phyloP scores from a whole-genome alignment of 2,329 filamentous ascomycete genomes.

The Iodosphaeria phyllophila region DNA sequence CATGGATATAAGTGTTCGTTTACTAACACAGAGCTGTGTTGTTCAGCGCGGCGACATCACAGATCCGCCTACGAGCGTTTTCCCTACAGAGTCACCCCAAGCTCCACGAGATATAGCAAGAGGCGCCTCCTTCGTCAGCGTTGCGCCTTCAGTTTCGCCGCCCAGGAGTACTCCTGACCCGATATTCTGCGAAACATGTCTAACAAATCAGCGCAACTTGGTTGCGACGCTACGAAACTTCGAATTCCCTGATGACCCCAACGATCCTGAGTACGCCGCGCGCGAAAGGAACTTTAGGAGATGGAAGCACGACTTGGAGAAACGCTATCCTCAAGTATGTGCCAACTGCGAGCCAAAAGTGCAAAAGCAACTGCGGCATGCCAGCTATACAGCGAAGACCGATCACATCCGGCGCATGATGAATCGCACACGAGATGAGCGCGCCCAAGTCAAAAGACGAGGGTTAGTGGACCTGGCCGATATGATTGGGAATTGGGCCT shows the following conservation, averaged over 20 bases:
- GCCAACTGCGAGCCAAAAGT: slow-evolving; percentile 60
- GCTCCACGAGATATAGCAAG: no score
- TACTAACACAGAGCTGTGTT: slow-evolving; percentile 5
- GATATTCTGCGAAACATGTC: slow-evolving; percentile 56
- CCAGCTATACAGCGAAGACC: slow-evolving; percentile 69
- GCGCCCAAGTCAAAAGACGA: slow-evolving; percentile 18
- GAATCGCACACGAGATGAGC: slow-evolving; percentile 36
- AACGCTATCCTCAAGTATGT: slow-evolving; percentile 79
- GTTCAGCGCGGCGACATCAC: slow-evolving; percentile 79
- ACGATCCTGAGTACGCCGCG: slow-evolving; percentile 48
- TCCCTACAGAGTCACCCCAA: slow-evolving; percentile 21
- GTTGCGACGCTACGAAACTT: slow-evolving; percentile 64
- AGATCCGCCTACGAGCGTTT: slow-evolving; percentile 55
- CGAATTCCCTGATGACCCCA: slow-evolving; percentile 44
- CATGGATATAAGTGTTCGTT: not conserved
- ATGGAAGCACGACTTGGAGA: slow-evolving; percentile 57
- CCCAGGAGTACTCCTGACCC: slow-evolving; percentile 15
- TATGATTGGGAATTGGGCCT: slow-evolving; percentile 22
- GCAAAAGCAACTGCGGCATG: slow-evolving; percentile 45
- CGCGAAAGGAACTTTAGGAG: slow-evolving; percentile 50
- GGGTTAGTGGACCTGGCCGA: slow-evolving; percentile 24
- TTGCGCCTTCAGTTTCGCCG: slow-evolving; percentile 11
- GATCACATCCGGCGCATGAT: slow-evolving; percentile 62
- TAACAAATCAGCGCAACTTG: slow-evolving; percentile 77
- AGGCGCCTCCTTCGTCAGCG: slow-evolving; percentile 5